These are phyloP conservation scores for Dissoconium aciculare DNA, from an alignment of 2,329 filamentous ascomycete genomes.

Conservation along the genomic window DNA sequence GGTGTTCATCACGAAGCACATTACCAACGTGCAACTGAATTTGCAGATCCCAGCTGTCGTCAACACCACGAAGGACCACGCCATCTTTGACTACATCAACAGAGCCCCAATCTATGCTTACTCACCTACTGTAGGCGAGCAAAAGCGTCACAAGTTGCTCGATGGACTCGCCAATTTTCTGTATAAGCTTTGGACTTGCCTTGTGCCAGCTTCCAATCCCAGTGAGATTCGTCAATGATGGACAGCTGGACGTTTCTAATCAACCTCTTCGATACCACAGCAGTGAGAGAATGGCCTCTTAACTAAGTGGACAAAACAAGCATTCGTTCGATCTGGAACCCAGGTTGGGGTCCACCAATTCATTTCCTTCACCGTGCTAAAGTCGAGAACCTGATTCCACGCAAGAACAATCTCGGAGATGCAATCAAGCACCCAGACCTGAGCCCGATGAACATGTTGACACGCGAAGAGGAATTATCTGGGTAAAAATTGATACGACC, in stretches of 20 bases:
- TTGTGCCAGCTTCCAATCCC: not conserved
- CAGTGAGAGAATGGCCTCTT: not conserved
- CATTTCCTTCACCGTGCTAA: slow-evolving; percentile 1
- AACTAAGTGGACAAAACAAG: slow-evolving; percentile 2
- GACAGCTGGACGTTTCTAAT: not conserved
- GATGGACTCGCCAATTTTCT: slow-evolving; percentile 1
- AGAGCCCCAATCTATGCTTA: not conserved
- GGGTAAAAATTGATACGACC: slow-evolving; percentile 1
- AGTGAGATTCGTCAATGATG: not conserved
- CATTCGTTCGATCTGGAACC: not conserved
- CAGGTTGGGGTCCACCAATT: not conserved
- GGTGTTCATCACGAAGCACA: slow-evolving; percentile 1
- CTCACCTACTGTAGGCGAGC: not conserved
- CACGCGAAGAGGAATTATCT: not conserved
- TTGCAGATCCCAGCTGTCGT: slow-evolving; percentile 1
- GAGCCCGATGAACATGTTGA: slow-evolving; percentile 2
- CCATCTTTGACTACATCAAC: slow-evolving; percentile 1
- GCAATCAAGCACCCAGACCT: slow-evolving; percentile 2
- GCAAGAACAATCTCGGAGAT: not conserved
- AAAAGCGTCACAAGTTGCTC: not conserved
- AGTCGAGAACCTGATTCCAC: slow-evolving; percentile 2
- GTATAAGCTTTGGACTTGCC: slow-evolving; percentile 1
- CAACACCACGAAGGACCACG: not conserved
- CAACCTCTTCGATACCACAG: not conserved
- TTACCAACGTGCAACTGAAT: not conserved